Conservation (phyloP, 108 stramenopile genomes). For the Nannochloropsis gaditana region DNA sequence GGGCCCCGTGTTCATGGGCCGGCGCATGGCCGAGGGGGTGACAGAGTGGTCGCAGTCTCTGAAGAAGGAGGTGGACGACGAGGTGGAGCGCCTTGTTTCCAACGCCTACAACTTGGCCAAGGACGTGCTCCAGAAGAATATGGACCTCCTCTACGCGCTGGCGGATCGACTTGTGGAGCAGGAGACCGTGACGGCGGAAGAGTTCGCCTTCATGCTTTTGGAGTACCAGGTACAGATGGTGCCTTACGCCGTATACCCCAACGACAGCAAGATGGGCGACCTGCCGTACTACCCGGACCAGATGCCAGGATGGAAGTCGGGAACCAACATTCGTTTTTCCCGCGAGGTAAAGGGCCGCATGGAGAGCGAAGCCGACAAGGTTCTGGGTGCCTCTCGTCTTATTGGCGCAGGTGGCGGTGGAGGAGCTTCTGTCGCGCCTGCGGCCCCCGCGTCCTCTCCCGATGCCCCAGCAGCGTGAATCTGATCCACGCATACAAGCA, state of each 20-base stretch:
- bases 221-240: constrained; percentile 65
- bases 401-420: neutral
- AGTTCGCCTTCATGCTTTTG: constrained; percentile 84
- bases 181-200: constrained; percentile 84
- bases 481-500: neutral
- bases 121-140: constrained; percentile 70
- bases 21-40: constrained; percentile 57
- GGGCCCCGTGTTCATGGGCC: constrained; percentile 61
- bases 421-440: neutral
- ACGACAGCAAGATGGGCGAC: constrained; percentile 18
- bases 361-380: neutral
- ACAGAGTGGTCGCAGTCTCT: constrained; percentile 74
- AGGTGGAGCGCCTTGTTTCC: constrained; percentile 88
- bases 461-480: neutral
- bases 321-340: neutral
- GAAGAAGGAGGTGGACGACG: constrained; percentile 64
- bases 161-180: constrained; percentile 70
- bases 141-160: constrained; percentile 70
- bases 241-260: constrained; percentile 33
- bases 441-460: constrained; percentile 3
- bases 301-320: constrained; percentile 3
- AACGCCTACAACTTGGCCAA: constrained; percentile 80
- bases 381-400: neutral
- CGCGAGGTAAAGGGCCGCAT: constrained; percentile 10
- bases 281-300: constrained; percentile 13